phyloP scores from a whole-genome alignment of 2,329 filamentous ascomycete species.

The Trichoderma semiorbis region DNA sequence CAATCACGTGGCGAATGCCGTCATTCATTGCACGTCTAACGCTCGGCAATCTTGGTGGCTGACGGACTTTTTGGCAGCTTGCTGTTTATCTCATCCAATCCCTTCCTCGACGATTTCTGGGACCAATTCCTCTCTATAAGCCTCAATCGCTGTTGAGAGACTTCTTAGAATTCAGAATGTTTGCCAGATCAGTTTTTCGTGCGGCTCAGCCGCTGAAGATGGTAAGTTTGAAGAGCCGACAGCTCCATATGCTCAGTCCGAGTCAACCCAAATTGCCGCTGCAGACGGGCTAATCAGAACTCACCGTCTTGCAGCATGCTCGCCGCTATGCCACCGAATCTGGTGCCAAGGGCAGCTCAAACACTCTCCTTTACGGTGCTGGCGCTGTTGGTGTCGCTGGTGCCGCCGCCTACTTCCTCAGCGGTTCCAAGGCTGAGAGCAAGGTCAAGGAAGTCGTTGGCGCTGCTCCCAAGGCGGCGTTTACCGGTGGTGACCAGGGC shows the following conservation, averaged over 20 bases:
- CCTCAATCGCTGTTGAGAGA: slow-evolving; percentile 4
- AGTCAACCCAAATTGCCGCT: background rate
- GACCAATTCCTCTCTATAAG: background rate
- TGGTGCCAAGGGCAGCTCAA: slow-evolving; percentile 50
- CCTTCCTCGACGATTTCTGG: background rate
- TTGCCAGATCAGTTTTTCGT: slow-evolving; percentile 62
- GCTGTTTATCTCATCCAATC: background rate
- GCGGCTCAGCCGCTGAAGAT: slow-evolving; percentile 62
- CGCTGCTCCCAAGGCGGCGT: slow-evolving; percentile 47
- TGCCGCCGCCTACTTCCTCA: slow-evolving; percentile 55
- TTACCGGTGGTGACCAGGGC: slow-evolving; percentile 85
- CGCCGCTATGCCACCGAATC: slow-evolving; percentile 67
- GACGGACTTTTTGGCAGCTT: background rate
- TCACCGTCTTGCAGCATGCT: slow-evolving; percentile 34
- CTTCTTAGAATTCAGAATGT: slow-evolving; percentile 48
- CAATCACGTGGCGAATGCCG: slow-evolving; percentile 19
- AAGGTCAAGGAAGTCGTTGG: slow-evolving; percentile 43
- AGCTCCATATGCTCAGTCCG: background rate
- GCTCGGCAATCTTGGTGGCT: slow-evolving; percentile 7
- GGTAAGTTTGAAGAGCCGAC: slow-evolving; percentile 45
- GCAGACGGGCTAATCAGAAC: background rate
- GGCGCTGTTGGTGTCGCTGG: slow-evolving; percentile 54
- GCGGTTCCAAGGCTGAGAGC: slow-evolving; percentile 54
- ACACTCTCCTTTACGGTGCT: slow-evolving; percentile 58
- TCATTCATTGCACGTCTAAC: background rate